Conservation (phyloP, 1,284 basidiomycete species). For the Cutaneotrichosporon curvatum region DNA sequence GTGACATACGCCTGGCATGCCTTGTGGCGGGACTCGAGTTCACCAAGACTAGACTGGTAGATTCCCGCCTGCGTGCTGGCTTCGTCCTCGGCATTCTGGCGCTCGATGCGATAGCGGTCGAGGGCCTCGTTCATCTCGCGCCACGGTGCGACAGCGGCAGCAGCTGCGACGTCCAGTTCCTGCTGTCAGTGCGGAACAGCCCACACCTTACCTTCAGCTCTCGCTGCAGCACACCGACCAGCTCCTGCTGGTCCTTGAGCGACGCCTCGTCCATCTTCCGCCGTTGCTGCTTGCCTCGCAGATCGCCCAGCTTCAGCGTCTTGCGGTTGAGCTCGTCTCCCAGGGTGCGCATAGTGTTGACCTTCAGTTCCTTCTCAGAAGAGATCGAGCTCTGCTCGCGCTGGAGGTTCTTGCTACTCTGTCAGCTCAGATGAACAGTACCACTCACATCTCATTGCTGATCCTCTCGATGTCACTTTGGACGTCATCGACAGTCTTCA, state of each 20-base stretch:
- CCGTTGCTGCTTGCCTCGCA: conserved; percentile 59
- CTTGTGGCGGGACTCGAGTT: conserved; percentile 37
- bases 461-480: conserved; percentile 65
- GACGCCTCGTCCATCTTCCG: conserved; percentile 57
- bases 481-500: conserved; percentile 75
- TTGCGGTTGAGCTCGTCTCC: conserved; percentile 52
- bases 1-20: conserved; percentile 54
- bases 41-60: conserved; percentile 29
- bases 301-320: conserved; percentile 58
- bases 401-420: conserved; percentile 60
- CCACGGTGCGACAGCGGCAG: conserved; percentile 38
- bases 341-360: conserved; percentile 52
- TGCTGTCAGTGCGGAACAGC: conserved; percentile 2
- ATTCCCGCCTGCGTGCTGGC: conserved; percentile 26
- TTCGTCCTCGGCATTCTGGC: conserved; percentile 31
- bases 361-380: conserved; percentile 62
- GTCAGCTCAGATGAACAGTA: neutral
- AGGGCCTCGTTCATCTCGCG: conserved; percentile 37
- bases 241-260: conserved; percentile 58
- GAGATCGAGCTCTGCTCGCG: conserved; percentile 58
- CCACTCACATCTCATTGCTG: conserved; percentile 59
- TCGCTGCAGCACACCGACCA: conserved; percentile 45
- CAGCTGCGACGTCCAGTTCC: conserved; percentile 33
- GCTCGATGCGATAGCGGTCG: conserved; percentile 28
- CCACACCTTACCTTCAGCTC: conserved; percentile 34